Evolutionary conservation across 257 asterid species (phyloP), one percentile per base, ranked within the genome.

Genomic region (Solanum appendiculatum): DNA sequence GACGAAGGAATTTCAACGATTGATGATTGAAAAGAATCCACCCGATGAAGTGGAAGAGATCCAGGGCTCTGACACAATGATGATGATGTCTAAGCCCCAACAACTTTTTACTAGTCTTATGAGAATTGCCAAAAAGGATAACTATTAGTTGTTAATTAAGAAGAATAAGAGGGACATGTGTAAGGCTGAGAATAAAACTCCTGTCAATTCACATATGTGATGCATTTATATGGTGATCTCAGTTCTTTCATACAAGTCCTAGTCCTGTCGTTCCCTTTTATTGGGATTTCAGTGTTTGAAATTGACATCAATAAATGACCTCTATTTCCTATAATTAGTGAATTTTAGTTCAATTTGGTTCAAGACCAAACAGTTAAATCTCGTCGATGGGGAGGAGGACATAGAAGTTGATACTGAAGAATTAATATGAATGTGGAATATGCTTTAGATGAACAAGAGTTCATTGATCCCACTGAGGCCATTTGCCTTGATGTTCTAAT

Each of bases 21-120:
- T 92, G 91, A 88, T 92, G 91, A 87, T 88, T 11, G 6, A 80
- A 72, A 74, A 87, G 7, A 92, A 90, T 34, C 92, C 92, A 23
- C 94, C 92, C 1, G 34, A 87, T 75, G 89, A 92, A 89, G 92
- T 89, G 51, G 69, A 10, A 63, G 86, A 85, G 77, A 68, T 92
- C 20, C 63, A 2, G 25, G 94, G 90, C 16, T 85, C 94, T 6
- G 92, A 90, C 87, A 90, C 88, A 37, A 89, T 92, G 93, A 90
- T 84, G 14, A 88, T 90, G 94, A 83, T 88, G 86, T 89, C 91
- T 44, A 89, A 81, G 68, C 92, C 92, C 5, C n/a, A 21, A 16
- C 86, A 92, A 68, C 90, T 92, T 5, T 58, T 48, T 27, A 44
- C 31, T 74, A 82, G 3, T 40, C 89, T 88, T 48, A 78, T n/a